Percentiles rank a stretch among this genome's conserved stretches.
Evolutionary conservation across 78 protist genomes (phyloP).

Genomic region (Dictyostelium capitatum): DNA sequence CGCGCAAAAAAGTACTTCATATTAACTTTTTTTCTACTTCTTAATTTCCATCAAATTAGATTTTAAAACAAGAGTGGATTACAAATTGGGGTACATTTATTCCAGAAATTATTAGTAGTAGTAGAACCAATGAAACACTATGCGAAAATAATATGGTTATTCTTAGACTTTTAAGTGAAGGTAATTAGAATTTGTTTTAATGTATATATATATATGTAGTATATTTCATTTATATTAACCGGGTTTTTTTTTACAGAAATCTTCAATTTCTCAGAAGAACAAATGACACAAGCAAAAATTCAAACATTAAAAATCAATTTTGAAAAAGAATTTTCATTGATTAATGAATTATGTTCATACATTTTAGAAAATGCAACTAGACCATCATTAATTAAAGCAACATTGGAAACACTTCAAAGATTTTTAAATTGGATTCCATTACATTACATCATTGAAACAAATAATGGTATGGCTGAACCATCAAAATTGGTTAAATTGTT

Average conservation of each 20-base stretch:
- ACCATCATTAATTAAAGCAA: constrained; percentile 80
- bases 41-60: constrained; percentile 80
- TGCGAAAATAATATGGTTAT: constrained; percentile 98
- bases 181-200: neutral
- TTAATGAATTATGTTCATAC: constrained; percentile 91
- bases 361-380: constrained; percentile 80
- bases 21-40: neutral
- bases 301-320: constrained; percentile 89
- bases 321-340: constrained; percentile 92
- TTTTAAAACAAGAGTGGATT: constrained; percentile 99
- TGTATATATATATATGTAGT: neutral
- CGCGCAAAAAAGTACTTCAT: too few relatives aligned
- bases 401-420: constrained; percentile 91
- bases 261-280: constrained; percentile 95
- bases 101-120: constrained; percentile 93
- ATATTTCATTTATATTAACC: neutral
- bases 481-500: constrained; percentile 29
- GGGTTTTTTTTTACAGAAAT: constrained; percentile 79
- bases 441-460: constrained; percentile 96
- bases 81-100: constrained; percentile 96
- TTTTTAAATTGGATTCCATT: constrained; percentile 98
- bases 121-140: constrained; percentile 90
- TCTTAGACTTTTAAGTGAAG: constrained; percentile 90
- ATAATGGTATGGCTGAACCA: constrained; percentile 36
- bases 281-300: constrained; percentile 93